Evolutionary conservation across 495 filamentous ascomycete genomes (phyloP).

Genomic region (Chaetomium tenue): DNA sequence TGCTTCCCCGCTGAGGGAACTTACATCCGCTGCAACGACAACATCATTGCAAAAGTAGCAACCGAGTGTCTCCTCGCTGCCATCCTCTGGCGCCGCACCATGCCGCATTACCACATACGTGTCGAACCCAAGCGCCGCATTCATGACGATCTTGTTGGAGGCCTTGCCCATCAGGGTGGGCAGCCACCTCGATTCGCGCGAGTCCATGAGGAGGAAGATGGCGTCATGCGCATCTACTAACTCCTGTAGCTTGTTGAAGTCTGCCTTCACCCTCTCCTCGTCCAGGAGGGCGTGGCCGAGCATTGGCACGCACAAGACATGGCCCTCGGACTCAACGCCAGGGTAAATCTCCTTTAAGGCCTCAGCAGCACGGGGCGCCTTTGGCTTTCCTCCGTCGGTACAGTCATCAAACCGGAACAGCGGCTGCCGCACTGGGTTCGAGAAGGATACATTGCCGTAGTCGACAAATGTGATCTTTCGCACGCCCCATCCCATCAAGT

Average conservation of each 20-base stretch:
- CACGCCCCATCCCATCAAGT: constrained; percentile 95
- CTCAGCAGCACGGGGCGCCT: constrained; percentile 78
- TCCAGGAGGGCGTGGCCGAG: constrained; percentile 83
- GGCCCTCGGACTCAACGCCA: constrained; percentile 75
- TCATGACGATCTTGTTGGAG: constrained; percentile 89
- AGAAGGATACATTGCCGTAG: constrained; percentile 90
- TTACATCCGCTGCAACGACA: constrained; percentile 89
- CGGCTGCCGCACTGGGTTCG: constrained; percentile 95
- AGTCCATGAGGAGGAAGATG: constrained; percentile 95
- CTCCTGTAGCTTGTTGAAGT: constrained; percentile 71
- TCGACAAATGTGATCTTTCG: constrained; percentile 94
- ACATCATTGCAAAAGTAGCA: constrained; percentile 99
- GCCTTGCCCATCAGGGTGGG: constrained; percentile 98
- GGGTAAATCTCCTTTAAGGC: constrained; percentile 85
- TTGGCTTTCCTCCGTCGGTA: constrained; percentile 76
- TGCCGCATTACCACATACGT: constrained; percentile 97
- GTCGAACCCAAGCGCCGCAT: constrained; percentile 93
- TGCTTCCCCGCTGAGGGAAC: constrained; percentile 33
- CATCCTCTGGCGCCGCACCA: constrained; percentile 58
- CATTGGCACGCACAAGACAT: constrained; percentile 88
- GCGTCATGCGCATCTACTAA: constrained; percentile 86
- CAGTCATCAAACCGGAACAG: constrained; percentile 90
- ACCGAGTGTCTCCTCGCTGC: constrained; percentile 64
- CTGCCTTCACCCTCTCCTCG: constrained; percentile 59
- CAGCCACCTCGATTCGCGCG: constrained; percentile 89